A percentile compares a stretch with the other conserved stretches of the same genome.
phyloP scores from a whole-genome alignment of 2,329 filamentous ascomycete species.

The Thielaviopsis cerberus region DNA sequence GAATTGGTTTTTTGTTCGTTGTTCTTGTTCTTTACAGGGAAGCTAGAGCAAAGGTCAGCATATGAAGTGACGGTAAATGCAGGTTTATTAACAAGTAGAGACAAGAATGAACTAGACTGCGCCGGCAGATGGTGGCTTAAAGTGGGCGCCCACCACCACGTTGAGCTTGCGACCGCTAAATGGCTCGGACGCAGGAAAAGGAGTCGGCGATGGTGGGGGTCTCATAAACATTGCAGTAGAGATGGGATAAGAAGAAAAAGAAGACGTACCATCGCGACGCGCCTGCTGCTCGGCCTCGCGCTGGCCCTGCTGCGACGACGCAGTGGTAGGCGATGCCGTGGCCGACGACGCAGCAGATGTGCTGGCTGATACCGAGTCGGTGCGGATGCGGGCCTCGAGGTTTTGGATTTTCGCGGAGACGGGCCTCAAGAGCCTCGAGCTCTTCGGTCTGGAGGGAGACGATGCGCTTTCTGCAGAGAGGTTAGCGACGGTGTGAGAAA shows the following conservation, averaged over 20 bases:
- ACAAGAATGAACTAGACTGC: slow-evolving; percentile 31
- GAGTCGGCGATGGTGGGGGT: slow-evolving; percentile 13
- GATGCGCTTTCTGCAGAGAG: slow-evolving; percentile 50
- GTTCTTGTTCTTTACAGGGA: not conserved
- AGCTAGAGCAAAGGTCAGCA: not conserved
- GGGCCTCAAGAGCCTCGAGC: slow-evolving; percentile 69
- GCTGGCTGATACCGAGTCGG: slow-evolving; percentile 12
- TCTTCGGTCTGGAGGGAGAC: slow-evolving; percentile 59
- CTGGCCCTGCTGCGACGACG: slow-evolving; percentile 11
- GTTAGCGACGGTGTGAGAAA: not conserved
- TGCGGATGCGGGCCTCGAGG: slow-evolving; percentile 59
- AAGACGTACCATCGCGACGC: slow-evolving; percentile 10
- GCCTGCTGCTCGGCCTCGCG: slow-evolving; percentile 12
- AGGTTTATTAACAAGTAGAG: slow-evolving; percentile 37
- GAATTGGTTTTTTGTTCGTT: not conserved
- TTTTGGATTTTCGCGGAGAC: slow-evolving; percentile 67
- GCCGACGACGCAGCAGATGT: slow-evolving; percentile 6
- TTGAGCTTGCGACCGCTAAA: slow-evolving; percentile 16
- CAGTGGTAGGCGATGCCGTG: slow-evolving; percentile 5
- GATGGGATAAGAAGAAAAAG: slow-evolving; percentile 10
- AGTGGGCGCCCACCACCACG: slow-evolving; percentile 16
- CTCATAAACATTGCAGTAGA: slow-evolving; percentile 8
- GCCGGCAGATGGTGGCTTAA: slow-evolving; percentile 31
- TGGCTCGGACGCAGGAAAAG: slow-evolving; percentile 10
- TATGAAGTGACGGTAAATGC: slow-evolving; percentile 33